These are phyloP conservation scores for Panicum virgatum DNA, from an alignment of 202 grass and related monocot species.

Conservation along the genomic window DNA sequence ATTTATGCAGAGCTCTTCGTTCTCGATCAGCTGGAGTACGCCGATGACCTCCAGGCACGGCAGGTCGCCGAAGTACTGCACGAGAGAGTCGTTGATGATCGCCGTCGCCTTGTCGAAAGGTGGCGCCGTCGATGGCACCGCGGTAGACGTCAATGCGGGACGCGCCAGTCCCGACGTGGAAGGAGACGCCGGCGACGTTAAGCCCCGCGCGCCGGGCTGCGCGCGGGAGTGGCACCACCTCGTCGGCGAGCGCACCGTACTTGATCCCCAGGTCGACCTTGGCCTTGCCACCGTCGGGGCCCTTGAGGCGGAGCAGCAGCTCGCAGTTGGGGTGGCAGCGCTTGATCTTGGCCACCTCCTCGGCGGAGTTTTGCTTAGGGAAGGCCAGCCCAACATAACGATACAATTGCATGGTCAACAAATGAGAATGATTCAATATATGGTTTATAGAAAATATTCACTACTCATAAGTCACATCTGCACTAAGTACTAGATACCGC, in stretches of 20 bases:
- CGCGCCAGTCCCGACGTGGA: slow-evolving; percentile 52
- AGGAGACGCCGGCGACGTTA: slow-evolving; percentile 36
- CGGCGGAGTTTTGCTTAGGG: too few species aligned
- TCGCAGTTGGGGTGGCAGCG: slow-evolving; percentile 40
- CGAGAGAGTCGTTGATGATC: slow-evolving; percentile 26
- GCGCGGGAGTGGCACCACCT: slow-evolving; percentile 40
- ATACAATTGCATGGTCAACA: too few species aligned
- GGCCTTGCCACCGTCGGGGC: slow-evolving; percentile 33
- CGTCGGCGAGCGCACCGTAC: slow-evolving; percentile 39
- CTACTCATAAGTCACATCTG: too few species aligned
- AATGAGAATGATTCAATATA: too few species aligned
- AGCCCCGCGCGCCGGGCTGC: slow-evolving; percentile 32
- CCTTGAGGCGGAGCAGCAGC: slow-evolving; percentile 50
- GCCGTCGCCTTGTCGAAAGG: slow-evolving; percentile 35
- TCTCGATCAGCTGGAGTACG: too few species aligned
- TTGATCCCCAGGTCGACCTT: slow-evolving; percentile 35
- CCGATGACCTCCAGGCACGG: slow-evolving; percentile 41
- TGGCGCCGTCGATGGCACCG: slow-evolving; percentile 17
- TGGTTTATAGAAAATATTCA: too few species aligned
- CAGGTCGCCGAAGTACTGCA: slow-evolving; percentile 27
- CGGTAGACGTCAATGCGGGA: slow-evolving; percentile 27
- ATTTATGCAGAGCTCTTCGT: too few species aligned
- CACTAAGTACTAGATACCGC: too few species aligned
- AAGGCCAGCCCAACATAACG: too few species aligned
- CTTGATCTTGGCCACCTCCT: slow-evolving; percentile 45